These are phyloP conservation scores for Fusarium virguliforme DNA, from an alignment of 2,329 filamentous ascomycete genomes.

Conservation along the genomic window DNA sequence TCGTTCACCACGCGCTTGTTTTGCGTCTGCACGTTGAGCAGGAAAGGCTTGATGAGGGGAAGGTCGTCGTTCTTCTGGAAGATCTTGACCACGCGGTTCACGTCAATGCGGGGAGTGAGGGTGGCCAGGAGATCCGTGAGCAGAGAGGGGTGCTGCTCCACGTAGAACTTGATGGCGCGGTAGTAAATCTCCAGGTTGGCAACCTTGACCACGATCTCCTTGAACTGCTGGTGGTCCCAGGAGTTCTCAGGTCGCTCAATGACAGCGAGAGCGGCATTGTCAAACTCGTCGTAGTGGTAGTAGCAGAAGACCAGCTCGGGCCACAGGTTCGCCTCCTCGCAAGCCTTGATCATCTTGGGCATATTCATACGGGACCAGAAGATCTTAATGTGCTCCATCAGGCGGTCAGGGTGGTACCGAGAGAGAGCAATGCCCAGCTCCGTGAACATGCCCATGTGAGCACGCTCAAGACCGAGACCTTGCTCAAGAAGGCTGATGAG, in stretches of 20 bases:
- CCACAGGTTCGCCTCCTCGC: slow-evolving; percentile 96
- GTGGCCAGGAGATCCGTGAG: slow-evolving; percentile 95
- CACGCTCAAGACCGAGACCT: slow-evolving; percentile 91
- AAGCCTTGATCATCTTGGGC: slow-evolving; percentile 94
- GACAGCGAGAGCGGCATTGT: slow-evolving; percentile 96
- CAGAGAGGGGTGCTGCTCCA: slow-evolving; percentile 95
- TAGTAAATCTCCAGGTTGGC: slow-evolving; percentile 99
- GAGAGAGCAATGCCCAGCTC: slow-evolving; percentile 91
- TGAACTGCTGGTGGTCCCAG: slow-evolving; percentile 99
- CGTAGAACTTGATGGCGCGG: slow-evolving; percentile 95
- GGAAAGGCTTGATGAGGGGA: slow-evolving; percentile 98
- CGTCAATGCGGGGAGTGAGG: slow-evolving; percentile 93
- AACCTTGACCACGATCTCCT: slow-evolving; percentile 98
- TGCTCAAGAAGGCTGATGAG: slow-evolving; percentile 95
- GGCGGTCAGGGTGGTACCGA: slow-evolving; percentile 93
- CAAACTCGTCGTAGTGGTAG: slow-evolving; percentile 98
- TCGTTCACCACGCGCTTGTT: slow-evolving; percentile 99
- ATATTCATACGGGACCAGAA: slow-evolving; percentile 99
- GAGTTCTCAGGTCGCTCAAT: slow-evolving; percentile 98
- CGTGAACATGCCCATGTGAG: slow-evolving; percentile 98
- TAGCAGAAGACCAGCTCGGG: slow-evolving; percentile 98
- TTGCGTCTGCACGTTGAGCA: slow-evolving; percentile 94
- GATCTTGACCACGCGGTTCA: slow-evolving; percentile 99
- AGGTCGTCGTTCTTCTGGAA: slow-evolving; percentile 99
- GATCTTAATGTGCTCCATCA: slow-evolving; percentile 98